These are phyloP conservation scores for Pichia terricola DNA, from an alignment of 1,139 yeast species.

Conservation along the genomic window DNA sequence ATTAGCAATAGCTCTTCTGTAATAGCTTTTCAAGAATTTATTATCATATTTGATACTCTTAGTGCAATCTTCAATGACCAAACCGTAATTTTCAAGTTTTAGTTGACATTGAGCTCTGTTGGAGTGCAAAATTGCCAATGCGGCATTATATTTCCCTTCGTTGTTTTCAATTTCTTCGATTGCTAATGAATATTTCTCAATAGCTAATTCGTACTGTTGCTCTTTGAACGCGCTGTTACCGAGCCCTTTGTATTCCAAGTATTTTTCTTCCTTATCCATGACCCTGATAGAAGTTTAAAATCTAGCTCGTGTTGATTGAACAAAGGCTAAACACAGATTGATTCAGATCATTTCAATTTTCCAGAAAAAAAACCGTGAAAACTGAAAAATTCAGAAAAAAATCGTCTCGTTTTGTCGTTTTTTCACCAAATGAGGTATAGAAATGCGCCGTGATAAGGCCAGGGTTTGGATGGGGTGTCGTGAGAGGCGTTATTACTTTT, in stretches of 20 bases:
- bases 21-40: conserved; percentile 63
- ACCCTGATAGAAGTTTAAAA: too few relatives aligned
- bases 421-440: too few relatives aligned
- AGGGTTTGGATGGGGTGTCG: background rate
- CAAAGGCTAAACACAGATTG: too few relatives aligned
- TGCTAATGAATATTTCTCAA: conserved; percentile 68
- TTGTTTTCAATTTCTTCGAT: conserved; percentile 35
- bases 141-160: conserved; percentile 6
- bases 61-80: conserved; percentile 71
- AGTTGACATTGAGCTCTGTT: conserved; percentile 89
- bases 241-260: conserved; percentile 40
- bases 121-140: conserved; percentile 57
- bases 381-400: too few relatives aligned
- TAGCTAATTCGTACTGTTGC: conserved; percentile 57
- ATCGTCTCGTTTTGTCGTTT: too few relatives aligned
- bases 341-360: too few relatives aligned
- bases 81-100: conserved; percentile 78
- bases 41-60: conserved; percentile 62
- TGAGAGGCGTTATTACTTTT: too few relatives aligned
- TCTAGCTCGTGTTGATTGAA: too few relatives aligned
- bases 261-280: conserved; percentile 8
- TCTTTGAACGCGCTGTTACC: conserved; percentile 68
- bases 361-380: too few relatives aligned
- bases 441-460: background rate
- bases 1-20: conserved; percentile 75